phyloP scores from a whole-genome alignment of 2,329 filamentous ascomycete genomes.

The Arthrobotrys megalospora region DNA sequence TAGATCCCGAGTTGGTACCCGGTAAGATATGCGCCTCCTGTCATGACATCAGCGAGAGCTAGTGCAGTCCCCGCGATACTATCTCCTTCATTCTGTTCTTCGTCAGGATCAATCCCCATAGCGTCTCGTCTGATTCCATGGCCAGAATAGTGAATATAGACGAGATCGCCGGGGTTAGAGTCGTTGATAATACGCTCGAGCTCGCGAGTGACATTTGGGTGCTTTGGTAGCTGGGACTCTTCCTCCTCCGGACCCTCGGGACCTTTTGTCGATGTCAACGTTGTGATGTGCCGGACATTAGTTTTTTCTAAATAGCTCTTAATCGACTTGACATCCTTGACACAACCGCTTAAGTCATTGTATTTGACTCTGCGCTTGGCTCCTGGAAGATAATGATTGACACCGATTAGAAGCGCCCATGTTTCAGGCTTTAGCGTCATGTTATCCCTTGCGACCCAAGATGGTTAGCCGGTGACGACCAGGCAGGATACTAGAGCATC shows the following conservation, averaged over 20 bases:
- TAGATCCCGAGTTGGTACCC: constrained; percentile 25
- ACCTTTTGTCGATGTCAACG: constrained; percentile 13
- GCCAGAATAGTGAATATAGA: constrained; percentile 45
- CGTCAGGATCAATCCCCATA: neutral
- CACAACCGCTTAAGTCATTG: constrained; percentile 31
- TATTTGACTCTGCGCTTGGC: constrained; percentile 14
- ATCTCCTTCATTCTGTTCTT: constrained; percentile 10
- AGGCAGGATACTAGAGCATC: no score
- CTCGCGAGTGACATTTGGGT: constrained; percentile 19
- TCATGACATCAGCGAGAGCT: constrained; percentile 37
- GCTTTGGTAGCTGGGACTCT: neutral
- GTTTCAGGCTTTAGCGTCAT: constrained; percentile 9
- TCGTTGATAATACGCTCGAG: constrained; percentile 14
- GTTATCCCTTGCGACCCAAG: neutral
- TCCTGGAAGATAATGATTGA: constrained; percentile 36
- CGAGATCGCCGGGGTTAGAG: constrained; percentile 21
- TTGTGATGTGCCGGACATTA: constrained; percentile 6
- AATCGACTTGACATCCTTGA: constrained; percentile 23
- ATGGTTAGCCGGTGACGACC: no score
- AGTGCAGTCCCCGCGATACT: constrained; percentile 25
- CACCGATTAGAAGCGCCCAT: constrained; percentile 32
- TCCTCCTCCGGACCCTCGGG: neutral
- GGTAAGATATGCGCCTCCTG: constrained; percentile 30
- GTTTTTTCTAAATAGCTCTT: neutral
- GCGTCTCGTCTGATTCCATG: constrained; percentile 35